phyloP scores from a whole-genome alignment of 768 basidiomycete species.

The Lepiota venenata region DNA sequence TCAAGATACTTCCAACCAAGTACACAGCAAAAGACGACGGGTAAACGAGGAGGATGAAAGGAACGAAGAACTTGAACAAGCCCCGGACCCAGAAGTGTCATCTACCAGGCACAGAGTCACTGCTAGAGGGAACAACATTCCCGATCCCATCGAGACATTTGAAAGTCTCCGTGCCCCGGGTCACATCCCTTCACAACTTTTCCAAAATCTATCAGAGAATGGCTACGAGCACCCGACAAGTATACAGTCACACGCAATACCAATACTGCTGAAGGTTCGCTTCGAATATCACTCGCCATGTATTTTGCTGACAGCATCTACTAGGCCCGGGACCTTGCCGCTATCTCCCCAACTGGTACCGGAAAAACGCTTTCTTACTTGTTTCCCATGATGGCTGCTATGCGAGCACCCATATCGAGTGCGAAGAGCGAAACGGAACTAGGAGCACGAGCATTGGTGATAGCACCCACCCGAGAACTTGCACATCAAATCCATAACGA shows the following conservation, averaged over 20 bases:
- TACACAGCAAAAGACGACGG: slow-evolving; percentile 28
- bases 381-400: slow-evolving; percentile 68
- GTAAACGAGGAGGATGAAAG: slow-evolving; percentile 26
- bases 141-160: slow-evolving; percentile 56
- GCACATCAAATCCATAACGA: slow-evolving; percentile 95
- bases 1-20: slow-evolving; percentile 15
- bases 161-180: slow-evolving; percentile 56
- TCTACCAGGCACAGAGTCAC: slow-evolving; percentile 10
- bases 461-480: slow-evolving; percentile 94
- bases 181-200: slow-evolving; percentile 51
- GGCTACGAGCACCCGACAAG: slow-evolving; percentile 71
- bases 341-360: slow-evolving; percentile 95
- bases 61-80: slow-evolving; percentile 18
- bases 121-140: slow-evolving; percentile 66
- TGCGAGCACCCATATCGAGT: slow-evolving; percentile 44
- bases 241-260: slow-evolving; percentile 77
- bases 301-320: slow-evolving; percentile 5
- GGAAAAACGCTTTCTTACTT: slow-evolving; percentile 96
- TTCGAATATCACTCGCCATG: neutral
- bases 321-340: slow-evolving; percentile 82
- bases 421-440: slow-evolving; percentile 25
- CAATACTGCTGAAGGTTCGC: slow-evolving; percentile 74
- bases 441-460: slow-evolving; percentile 74
- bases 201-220: slow-evolving; percentile 59
- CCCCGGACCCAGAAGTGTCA: slow-evolving; percentile 5